phyloP scores from a whole-genome alignment of 768 basidiomycete species.

The Phaeolepiota aurea region DNA sequence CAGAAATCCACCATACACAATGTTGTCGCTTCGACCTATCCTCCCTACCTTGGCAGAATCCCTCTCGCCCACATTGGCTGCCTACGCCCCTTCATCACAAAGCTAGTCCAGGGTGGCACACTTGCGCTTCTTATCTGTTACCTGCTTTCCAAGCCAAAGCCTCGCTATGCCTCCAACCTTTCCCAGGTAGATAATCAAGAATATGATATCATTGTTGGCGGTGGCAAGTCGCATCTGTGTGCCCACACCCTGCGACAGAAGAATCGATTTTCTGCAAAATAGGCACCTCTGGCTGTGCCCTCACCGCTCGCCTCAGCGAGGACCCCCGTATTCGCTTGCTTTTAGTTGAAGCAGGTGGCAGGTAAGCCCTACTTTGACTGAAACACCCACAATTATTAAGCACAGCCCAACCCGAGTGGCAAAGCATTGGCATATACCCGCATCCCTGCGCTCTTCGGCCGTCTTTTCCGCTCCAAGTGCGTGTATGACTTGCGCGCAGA shows the following conservation, averaged over 20 bases:
- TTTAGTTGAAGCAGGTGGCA: slow-evolving; percentile 50
- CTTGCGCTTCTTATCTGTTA: too few species aligned
- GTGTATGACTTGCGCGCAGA: slow-evolving; percentile 46
- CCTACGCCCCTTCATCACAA: too few species aligned
- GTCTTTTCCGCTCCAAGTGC: slow-evolving; percentile 32
- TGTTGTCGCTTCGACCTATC: too few species aligned
- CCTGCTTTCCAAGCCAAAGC: too few species aligned
- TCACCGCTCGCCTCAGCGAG: slow-evolving; percentile 52
- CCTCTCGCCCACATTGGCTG: too few species aligned
- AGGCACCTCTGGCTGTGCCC: slow-evolving; percentile 55
- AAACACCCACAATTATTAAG: slow-evolving; percentile 4
- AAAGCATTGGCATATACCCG: slow-evolving; percentile 26
- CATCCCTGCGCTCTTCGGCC: slow-evolving; percentile 30
- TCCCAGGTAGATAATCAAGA: too few species aligned
- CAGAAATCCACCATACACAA: too few species aligned
- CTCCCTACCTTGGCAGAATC: too few species aligned
- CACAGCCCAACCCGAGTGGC: slow-evolving; percentile 28
- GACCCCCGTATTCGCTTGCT: slow-evolving; percentile 41
- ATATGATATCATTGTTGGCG: slow-evolving; percentile 47
- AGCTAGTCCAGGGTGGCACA: too few species aligned
- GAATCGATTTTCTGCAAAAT: too few species aligned
- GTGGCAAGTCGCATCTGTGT: slow-evolving; percentile 20
- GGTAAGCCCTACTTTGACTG: slow-evolving; percentile 24
- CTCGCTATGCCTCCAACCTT: too few species aligned
- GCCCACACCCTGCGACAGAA: too few species aligned